These are phyloP conservation scores for Favolaschia claudopus DNA, from an alignment of 768 basidiomycete species.

Conservation along the genomic window DNA sequence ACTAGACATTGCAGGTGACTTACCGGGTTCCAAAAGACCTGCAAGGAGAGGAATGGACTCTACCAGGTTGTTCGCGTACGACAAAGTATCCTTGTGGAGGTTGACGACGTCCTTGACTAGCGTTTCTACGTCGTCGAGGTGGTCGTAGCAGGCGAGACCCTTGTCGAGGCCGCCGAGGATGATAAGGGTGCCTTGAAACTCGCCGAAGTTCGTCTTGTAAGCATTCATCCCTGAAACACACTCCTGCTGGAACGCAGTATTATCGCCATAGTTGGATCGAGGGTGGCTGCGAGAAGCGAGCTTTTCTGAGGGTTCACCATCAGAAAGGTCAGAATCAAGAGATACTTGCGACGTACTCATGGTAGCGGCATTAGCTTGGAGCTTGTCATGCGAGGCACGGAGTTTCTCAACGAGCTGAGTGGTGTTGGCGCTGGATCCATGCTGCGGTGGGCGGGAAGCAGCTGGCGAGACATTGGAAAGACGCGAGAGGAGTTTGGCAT, in stretches of 20 bases:
- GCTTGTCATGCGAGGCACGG: neutral
- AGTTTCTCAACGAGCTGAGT: neutral
- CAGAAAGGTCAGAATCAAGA: neutral
- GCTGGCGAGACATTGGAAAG: neutral
- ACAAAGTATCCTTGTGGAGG: too few species aligned
- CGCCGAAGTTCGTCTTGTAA: conserved; percentile 41
- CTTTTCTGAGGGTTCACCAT: conserved; percentile 31
- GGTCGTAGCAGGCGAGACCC: conserved; percentile 61
- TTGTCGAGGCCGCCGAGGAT: conserved; percentile 50
- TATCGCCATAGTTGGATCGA: conserved; percentile 25
- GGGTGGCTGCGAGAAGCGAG: conserved; percentile 43
- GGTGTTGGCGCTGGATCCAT: neutral
- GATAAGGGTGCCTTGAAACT: conserved; percentile 41
- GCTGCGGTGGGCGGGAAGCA: conserved; percentile 1
- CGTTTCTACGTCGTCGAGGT: conserved; percentile 50
- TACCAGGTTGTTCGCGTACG: too few species aligned
- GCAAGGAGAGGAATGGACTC: conserved; percentile 54
- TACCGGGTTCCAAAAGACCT: conserved; percentile 62
- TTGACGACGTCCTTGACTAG: too few species aligned
- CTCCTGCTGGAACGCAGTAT: conserved; percentile 47
- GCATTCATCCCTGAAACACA: conserved; percentile 43
- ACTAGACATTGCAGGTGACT: conserved; percentile 32
- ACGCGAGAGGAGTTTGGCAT: conserved; percentile 32
- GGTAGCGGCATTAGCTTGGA: conserved; percentile 24
- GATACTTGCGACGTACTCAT: conserved; percentile 37